Evolutionary conservation across 768 basidiomycete species (phyloP).

Genomic region (Serendipita vermifera): DNA sequence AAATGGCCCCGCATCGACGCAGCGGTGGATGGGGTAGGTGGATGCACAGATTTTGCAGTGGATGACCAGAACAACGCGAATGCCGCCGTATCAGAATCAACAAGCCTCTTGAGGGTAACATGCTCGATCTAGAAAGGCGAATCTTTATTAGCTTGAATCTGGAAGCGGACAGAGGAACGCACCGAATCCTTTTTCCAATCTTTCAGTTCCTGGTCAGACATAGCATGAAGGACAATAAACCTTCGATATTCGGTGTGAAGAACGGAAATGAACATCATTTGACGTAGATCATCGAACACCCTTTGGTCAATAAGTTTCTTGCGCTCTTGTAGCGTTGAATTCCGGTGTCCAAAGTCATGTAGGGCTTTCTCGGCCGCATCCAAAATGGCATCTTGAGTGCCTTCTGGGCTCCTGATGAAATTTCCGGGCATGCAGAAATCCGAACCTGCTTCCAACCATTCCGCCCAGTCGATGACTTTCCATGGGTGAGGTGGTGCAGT

Average conservation of each 20-base stretch:
- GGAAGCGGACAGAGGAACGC: too few relatives aligned
- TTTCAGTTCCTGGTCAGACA: neutral
- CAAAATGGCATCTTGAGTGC: neutral
- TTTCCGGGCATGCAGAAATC: neutral
- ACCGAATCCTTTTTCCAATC: neutral
- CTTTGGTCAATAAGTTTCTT: slow-evolving; percentile 1
- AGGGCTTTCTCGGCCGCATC: neutral
- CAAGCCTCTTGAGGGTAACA: neutral
- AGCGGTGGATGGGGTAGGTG: too few relatives aligned
- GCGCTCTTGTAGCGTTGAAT: neutral
- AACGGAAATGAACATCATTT: neutral
- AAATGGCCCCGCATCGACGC: too few relatives aligned
- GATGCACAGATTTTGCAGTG: too few relatives aligned
- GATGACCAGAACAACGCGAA: too few relatives aligned
- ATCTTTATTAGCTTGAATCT: too few relatives aligned
- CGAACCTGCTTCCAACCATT: neutral
- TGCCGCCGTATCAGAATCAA: neutral
- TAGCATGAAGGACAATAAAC: slow-evolving; percentile 7
- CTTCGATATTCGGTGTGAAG: slow-evolving; percentile 8
- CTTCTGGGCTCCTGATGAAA: neutral
- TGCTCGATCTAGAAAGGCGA: neutral
- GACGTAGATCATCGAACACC: slow-evolving; percentile 10
- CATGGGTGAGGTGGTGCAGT: neutral
- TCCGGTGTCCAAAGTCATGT: neutral
- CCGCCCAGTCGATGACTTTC: neutral